phyloP scores from a whole-genome alignment of 192 early-diverging fungal genomes.

The Lunasporangiospora selenospora region DNA sequence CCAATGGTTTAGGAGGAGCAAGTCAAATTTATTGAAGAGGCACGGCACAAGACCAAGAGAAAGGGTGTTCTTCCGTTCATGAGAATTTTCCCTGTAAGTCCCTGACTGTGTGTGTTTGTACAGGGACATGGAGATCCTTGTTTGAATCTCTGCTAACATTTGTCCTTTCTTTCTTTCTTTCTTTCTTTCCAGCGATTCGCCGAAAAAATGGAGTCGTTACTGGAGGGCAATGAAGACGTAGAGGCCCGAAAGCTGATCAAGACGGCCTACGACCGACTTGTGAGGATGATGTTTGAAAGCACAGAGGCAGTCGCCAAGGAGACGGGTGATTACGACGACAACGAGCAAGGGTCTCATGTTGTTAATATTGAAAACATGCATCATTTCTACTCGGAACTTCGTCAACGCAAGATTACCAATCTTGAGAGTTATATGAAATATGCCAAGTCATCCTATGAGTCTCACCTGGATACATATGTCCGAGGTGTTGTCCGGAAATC shows the following conservation, averaged over 20 bases:
- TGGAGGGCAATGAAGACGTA: conserved; percentile 64
- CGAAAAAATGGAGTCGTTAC: conserved; percentile 70
- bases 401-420: conserved; percentile 71
- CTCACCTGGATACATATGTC: conserved; percentile 82
- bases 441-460: conserved; percentile 83
- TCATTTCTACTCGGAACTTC: conserved; percentile 83
- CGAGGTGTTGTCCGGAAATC: conserved; percentile 89
- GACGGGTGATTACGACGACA: conserved; percentile 81
- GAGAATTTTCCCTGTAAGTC: conserved; percentile 83
- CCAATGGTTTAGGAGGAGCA: conserved; percentile 75
- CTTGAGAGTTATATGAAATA: conserved; percentile 86
- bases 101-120: neutral
- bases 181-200: conserved; percentile 69
- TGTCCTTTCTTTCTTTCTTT: neutral
- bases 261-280: conserved; percentile 82
- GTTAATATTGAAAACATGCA: conserved; percentile 90
- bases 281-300: conserved; percentile 86
- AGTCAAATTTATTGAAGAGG: conserved; percentile 88
- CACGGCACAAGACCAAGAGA: conserved; percentile 85
- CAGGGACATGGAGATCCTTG: neutral
- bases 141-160: neutral
- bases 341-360: conserved; percentile 84
- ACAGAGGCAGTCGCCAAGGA: conserved; percentile 84
- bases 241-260: conserved; percentile 76
- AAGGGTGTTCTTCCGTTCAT: conserved; percentile 91